Evolutionary conservation across 176 grass and related monocot species (phyloP).

Genomic region (Rhipidocladum racemiflorum): DNA sequence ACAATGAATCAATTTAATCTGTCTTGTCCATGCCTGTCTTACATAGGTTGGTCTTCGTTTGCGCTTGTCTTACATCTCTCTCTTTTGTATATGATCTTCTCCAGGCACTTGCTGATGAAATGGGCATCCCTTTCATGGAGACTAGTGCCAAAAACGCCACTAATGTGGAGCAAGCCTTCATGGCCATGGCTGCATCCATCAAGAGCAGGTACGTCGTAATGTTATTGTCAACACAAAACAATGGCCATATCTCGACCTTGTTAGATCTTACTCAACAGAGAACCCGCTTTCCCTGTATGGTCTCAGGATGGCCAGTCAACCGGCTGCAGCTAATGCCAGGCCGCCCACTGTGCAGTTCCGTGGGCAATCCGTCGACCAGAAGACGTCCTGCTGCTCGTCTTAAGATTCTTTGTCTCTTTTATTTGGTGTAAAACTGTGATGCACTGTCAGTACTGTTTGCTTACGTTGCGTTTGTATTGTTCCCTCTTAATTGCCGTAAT

Average conservation of each 20-base stretch:
- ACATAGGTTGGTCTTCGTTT: background rate
- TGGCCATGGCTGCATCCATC: constrained; percentile 66
- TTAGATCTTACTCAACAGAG: background rate
- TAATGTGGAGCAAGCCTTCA: constrained; percentile 75
- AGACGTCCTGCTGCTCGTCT: constrained; percentile 57
- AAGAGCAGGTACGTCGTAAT: constrained; percentile 42
- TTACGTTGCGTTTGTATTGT: background rate
- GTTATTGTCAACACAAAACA: background rate
- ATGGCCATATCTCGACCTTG: background rate
- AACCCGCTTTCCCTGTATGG: background rate
- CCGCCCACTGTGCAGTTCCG: constrained; percentile 55
- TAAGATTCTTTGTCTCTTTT: background rate
- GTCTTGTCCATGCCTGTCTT: background rate
- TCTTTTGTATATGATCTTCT: background rate
- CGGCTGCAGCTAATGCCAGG: constrained; percentile 37
- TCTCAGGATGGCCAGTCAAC: constrained; percentile 76
- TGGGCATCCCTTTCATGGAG: constrained; percentile 82
- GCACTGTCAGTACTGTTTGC: background rate
- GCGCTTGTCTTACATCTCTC: background rate
- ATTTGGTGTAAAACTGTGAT: background rate
- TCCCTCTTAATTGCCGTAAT: background rate
- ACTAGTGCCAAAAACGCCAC: constrained; percentile 67
- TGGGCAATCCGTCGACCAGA: constrained; percentile 59
- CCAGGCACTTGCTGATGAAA: constrained; percentile 67
- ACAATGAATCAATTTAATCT: background rate